Base-by-base conservation (phyloP, 805 yeast species). In the Candida namnaoensis region DNA sequence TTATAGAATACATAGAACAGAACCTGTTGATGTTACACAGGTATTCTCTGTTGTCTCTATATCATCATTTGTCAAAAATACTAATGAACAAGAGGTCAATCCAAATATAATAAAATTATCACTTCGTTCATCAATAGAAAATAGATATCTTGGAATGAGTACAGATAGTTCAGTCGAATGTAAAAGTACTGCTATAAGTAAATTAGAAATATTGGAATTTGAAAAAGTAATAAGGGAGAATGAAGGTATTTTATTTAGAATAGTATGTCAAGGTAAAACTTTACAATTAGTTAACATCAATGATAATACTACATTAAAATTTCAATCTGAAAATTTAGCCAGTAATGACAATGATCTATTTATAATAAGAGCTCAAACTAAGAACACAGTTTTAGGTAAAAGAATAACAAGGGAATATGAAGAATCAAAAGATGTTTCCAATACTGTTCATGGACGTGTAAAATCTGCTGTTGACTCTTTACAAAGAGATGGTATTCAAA, bases 171-270 rank as follows among this genome's bases (percentile, higher is more conserved):
- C 25, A 0, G 38, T 57, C 4, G 54, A 49, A 26, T 62, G 61
- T 33, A 50, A 53, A 19, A 46, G 58, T 30, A 57, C 57, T 13
- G 68, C 70, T 1, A 57, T 65, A 23, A 60, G 66, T 3, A 52
- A 50, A 3, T 50, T 47, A 4, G 57, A 65, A 42, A 54, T 50
- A 25, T 49, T 64, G 33, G 41, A 41, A 23, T 44, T 51, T 38
- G 50, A 47, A 28, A 44, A 24, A 7, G 44, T 60, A 5, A 32
- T 35, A 24, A 35, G 32, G 5, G 27, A 32, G 2, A 42, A 36
- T 6, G 47, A 36, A 9, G 48, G 50, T n/a, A 49, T 45, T 7
- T 36, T 36, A 32, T 62, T 63, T 56, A 42, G 42, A 11, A 39
- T 62, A 19, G 44, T 45, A 8, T 35, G 44, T 12, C 38, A 39